A percentile compares a stretch with the other conserved stretches of the same genome.
Conservation (phyloP, 169 alveolate species). For the Eimeria nieschulzi region DNA sequence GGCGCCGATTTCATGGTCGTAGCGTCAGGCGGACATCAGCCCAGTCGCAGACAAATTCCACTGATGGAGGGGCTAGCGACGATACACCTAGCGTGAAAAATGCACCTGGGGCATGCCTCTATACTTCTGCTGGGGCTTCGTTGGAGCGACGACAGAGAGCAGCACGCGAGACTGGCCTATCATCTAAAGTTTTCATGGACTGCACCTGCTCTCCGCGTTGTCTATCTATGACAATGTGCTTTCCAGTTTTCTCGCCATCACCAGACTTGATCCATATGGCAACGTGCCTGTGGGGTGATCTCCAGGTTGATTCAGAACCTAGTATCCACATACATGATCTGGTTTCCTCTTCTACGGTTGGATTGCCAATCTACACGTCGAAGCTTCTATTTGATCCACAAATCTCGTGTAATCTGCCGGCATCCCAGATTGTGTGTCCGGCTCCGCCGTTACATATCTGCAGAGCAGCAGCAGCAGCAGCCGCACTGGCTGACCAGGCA, state of each 20-base stretch:
- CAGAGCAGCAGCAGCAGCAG: conserved; percentile 8
- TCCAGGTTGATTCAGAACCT: background rate
- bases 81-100: too few species aligned
- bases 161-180: background rate
- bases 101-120: too few species aligned
- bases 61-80: too few species aligned
- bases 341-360: background rate
- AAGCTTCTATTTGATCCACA: background rate
- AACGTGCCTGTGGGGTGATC: background rate
- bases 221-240: background rate
- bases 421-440: background rate
- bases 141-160: background rate
- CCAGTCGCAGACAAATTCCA: too few species aligned
- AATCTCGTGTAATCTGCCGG: background rate
- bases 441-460: background rate
- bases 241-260: background rate
- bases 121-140: too few species aligned
- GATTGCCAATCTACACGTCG: background rate
- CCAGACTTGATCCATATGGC: background rate
- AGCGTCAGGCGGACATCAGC: too few species aligned
- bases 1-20: too few species aligned
- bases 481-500: background rate
- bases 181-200: background rate
- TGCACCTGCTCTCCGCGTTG: background rate
- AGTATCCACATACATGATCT: background rate